Conservation (phyloP, 2,329 filamentous ascomycete species). For the Amylocarpus encephaloides region DNA sequence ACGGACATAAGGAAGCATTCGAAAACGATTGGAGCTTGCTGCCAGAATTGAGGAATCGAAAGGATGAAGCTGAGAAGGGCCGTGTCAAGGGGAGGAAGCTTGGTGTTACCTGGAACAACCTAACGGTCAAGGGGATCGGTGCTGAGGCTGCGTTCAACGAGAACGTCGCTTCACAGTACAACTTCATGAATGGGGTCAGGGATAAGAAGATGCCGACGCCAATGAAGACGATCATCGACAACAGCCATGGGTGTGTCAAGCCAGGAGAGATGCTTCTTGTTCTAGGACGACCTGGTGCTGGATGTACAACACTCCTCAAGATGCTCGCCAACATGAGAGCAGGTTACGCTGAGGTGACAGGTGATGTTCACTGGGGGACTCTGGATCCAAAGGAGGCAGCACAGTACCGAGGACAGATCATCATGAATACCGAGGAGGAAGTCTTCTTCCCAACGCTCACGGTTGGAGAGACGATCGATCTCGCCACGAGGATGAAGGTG, state of each 20-base stretch:
- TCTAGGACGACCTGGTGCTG: constrained; percentile 60
- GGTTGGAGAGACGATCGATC: constrained; percentile 46
- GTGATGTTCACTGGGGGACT: constrained; percentile 51
- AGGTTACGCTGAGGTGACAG: constrained; percentile 52
- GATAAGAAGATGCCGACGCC: constrained; percentile 54
- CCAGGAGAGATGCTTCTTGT: constrained; percentile 69
- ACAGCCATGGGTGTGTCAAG: constrained; percentile 61
- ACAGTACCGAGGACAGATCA: constrained; percentile 50
- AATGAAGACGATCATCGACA: constrained; percentile 57
- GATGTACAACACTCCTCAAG: constrained; percentile 67
- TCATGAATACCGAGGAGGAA: constrained; percentile 48
- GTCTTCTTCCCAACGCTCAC: constrained; percentile 45
- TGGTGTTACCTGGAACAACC: constrained; percentile 28
- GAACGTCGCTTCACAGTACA: constrained; percentile 26
- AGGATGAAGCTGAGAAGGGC: constrained; percentile 22
- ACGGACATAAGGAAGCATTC: constrained; percentile 10
- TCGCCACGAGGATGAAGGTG: constrained; percentile 51
- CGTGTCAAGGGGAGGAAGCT: constrained; percentile 29
- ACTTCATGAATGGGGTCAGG: constrained; percentile 12
- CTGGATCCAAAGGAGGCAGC: constrained; percentile 37
- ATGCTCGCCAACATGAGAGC: constrained; percentile 57
- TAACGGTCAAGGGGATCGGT: constrained; percentile 29
- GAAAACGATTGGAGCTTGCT: constrained; percentile 26
- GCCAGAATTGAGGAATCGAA: constrained; percentile 24
- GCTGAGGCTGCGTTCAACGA: constrained; percentile 28